These are phyloP conservation scores for Pythium aquatile DNA, from an alignment of 352 stramenopile species.

Conservation along the genomic window DNA sequence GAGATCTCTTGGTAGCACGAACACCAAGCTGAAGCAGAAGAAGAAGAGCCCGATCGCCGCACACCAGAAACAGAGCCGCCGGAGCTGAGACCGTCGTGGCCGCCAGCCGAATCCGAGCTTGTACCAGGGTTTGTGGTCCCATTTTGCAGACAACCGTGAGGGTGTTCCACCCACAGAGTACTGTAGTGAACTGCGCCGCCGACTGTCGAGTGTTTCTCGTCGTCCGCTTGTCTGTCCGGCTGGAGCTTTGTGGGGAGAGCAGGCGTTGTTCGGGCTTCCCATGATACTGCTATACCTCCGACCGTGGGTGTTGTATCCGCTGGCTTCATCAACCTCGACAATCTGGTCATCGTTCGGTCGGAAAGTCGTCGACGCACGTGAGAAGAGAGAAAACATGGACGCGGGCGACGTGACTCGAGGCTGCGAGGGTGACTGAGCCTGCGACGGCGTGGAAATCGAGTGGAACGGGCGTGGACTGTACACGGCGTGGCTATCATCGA, in stretches of 20 bases:
- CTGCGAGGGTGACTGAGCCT: background rate
- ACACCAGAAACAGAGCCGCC: conserved; percentile 34
- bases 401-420: conserved; percentile 32
- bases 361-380: conserved; percentile 9
- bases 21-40: conserved; percentile 44
- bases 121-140: conserved; percentile 34
- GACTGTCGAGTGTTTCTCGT: conserved; percentile 6
- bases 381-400: conserved; percentile 20
- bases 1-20: conserved; percentile 35
- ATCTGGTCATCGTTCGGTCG: conserved; percentile 13
- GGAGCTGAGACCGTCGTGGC: conserved; percentile 19
- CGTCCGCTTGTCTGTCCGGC: background rate
- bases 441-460: conserved; percentile 13
- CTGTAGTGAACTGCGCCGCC: conserved; percentile 20
- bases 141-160: conserved; percentile 22
- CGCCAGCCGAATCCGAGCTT: conserved; percentile 32
- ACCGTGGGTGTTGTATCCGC: conserved; percentile 13
- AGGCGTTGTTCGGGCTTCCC: conserved; percentile 6
- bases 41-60: conserved; percentile 31
- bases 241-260: background rate
- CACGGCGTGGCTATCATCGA: conserved; percentile 9
- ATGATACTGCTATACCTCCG: conserved; percentile 14
- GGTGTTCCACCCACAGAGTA: conserved; percentile 17
- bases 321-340: conserved; percentile 23
- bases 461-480: conserved; percentile 20